phyloP scores from a whole-genome alignment of 2,329 filamentous ascomycete genomes.

The Colletotrichum spinosum region DNA sequence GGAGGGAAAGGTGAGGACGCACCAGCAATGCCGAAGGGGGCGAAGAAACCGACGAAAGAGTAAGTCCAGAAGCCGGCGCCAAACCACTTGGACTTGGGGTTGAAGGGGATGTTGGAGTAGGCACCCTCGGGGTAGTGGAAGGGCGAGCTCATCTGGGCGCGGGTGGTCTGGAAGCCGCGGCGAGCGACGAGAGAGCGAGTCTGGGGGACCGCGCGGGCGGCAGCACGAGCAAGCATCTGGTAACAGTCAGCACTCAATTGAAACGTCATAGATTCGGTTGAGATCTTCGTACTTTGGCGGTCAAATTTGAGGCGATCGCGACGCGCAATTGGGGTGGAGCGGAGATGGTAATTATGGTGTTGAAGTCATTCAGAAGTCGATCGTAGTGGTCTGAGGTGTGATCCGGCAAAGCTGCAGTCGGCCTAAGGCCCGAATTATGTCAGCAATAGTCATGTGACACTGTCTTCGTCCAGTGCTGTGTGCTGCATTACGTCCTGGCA shows the following conservation, averaged over 20 bases:
- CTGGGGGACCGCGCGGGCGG: slow-evolving; percentile 67
- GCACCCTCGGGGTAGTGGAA: slow-evolving; percentile 99
- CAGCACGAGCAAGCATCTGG: slow-evolving; percentile 87
- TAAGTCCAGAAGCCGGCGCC: slow-evolving; percentile 84
- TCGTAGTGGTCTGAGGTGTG: slow-evolving; percentile 36
- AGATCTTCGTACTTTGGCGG: slow-evolving; percentile 25
- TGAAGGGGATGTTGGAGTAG: slow-evolving; percentile 96
- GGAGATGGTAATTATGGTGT: slow-evolving; percentile 28
- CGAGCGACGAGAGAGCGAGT: slow-evolving; percentile 80
- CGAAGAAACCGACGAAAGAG: slow-evolving; percentile 65
- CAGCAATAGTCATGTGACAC: slow-evolving; percentile 26
- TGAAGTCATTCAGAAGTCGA: slow-evolving; percentile 29
- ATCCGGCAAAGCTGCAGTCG: slow-evolving; percentile 32
- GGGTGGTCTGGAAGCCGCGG: slow-evolving; percentile 94
- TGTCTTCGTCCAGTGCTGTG: slow-evolving; percentile 3
- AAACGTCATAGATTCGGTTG: not conserved
- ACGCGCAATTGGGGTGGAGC: slow-evolving; percentile 29
- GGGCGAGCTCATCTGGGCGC: slow-evolving; percentile 84
- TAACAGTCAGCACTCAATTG: slow-evolving; percentile 52
- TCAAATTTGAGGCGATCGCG: slow-evolving; percentile 24
- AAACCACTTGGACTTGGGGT: slow-evolving; percentile 91
- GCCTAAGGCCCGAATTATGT: slow-evolving; percentile 14
- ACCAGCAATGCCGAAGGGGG: slow-evolving; percentile 74
- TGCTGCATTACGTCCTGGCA: slow-evolving; percentile 6
- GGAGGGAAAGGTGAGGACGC: slow-evolving; percentile 50